Conservation (phyloP, 164 flowering plant species). For the Magnolia changhungtana region DNA sequence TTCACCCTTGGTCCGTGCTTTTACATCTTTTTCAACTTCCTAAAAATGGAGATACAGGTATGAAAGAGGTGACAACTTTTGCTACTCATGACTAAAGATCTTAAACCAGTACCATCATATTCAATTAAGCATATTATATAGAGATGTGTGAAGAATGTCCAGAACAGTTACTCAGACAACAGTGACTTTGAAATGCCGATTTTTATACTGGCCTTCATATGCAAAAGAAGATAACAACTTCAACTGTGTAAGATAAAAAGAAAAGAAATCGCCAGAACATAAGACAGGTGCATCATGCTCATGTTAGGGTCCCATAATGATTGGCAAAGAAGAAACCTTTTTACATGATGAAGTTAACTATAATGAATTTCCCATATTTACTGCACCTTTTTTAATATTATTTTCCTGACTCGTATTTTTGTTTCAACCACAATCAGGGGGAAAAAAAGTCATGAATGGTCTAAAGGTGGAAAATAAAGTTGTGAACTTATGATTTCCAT, state of each 20-base stretch:
- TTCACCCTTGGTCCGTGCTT: conserved; percentile 78
- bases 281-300: neutral
- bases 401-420: too few relatives aligned
- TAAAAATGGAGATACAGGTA: conserved; percentile 17
- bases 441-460: too few relatives aligned
- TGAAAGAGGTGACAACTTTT: neutral
- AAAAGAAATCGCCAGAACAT: neutral
- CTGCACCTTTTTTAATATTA: too few relatives aligned
- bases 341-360: too few relatives aligned
- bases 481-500: too few relatives aligned
- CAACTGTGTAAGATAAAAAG: neutral
- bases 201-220: neutral
- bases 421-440: too few relatives aligned
- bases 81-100: neutral
- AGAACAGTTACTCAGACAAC: neutral
- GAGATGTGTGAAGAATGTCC: neutral
- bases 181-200: too few relatives aligned
- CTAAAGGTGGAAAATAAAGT: too few relatives aligned
- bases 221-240: neutral
- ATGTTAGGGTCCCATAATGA: too few relatives aligned
- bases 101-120: neutral
- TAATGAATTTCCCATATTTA: too few relatives aligned
- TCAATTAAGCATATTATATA: neutral
- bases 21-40: conserved; percentile 91
- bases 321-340: too few relatives aligned